Base-by-base conservation (phyloP, 768 basidiomycete genomes). In the Tricholoma bakamatsutake region DNA sequence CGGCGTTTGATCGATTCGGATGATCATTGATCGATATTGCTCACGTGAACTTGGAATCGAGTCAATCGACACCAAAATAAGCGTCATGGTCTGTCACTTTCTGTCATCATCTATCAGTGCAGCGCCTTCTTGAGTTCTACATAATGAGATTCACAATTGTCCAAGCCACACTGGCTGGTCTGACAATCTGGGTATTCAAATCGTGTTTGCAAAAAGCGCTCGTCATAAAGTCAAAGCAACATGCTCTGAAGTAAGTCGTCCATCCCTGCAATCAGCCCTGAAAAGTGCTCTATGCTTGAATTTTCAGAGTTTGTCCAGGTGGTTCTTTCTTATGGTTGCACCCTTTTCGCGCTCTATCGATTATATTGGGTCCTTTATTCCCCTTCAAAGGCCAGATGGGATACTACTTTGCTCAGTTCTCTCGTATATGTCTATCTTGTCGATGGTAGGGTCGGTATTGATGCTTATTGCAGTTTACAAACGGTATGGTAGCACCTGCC, bases 401-500 rank as follows among this genome's bases (percentile, higher is more conserved):
- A 5, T 64, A 67, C 27, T 72, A 67, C 31, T 69, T 58, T 18
- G 72, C 54, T 7, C 65, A 69, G 48, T 76, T 78, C 46, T 65
- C 67, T 1, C 24, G 77, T 78, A 55, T 10, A 74, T 65, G 10
- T 8, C 18, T 51, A 18, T 21, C 15, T 15, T 17, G 0, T 24
- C 5, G 11, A 27, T 3, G n/a, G 8, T 1, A 18, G 1, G 40
- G 24, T 28, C 35, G 11, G 33, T 45, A n/a, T 5, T 24, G 9
- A 40, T 31, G 39, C 17, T 35, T 13, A 24, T 12, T 4, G 15
- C 33, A 79, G 77, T 65, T n/a, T 77, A 76, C 60, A 60, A 61
- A 37, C 64, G 71, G 51, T 70, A 72, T 39, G 70, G 76, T 27
- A 71, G 69, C 54, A 79, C 78, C 0, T 66, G 64, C 17, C 59